Base-by-base conservation (phyloP, 768 basidiomycete species). In the Trichaptum fuscoviolaceum region DNA sequence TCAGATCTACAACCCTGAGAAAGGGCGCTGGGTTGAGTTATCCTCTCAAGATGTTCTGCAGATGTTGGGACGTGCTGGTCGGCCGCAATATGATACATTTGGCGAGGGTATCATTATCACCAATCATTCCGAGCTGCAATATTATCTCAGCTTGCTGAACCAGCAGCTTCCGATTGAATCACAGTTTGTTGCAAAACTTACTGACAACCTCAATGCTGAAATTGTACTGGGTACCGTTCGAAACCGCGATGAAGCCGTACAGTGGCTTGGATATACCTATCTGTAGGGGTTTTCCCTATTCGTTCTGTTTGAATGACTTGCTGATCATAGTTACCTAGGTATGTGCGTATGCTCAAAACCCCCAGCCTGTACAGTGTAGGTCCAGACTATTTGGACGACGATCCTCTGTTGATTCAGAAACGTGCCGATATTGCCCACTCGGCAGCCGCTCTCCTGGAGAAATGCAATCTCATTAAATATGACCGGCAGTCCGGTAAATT, bases 81-180 rank as follows among this genome's bases (percentile, higher is more conserved):
- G 96, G 64, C 97, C 96, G 17, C 96, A 99, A 75, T 98, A 90
- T 77, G 96, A 99, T 75, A 97, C 95, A 0, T 96, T 86, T 71
- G 96, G 97, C 25, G 96, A 99, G 78, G 97, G 97, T 59, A 91
- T 97, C 73, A 97, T 99, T 77, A 99, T 99, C 78, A 99, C 97
- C 57, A 98, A 96, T 74, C 96, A 98, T 73, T 86, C 90, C 1
- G 97, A 99, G 76, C 83, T 99, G 57, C 97, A 99, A 76, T 99
- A 98, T 75, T 99, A 98, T 74, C 83, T 99, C 26, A 93, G 90
- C 71, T 81, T 99, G 77, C 80, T 97, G 81, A 99, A 99, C 73
- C 95, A 97, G 77, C 97, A 99, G 75, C 84, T 99, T 17, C 97
- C 97, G 0, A 99, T 99, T 74, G 97, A 99, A 78, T 89, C 87